These are phyloP conservation scores for Aspergillus cristatus DNA, from an alignment of 495 filamentous ascomycete species.

Conservation along the genomic window DNA sequence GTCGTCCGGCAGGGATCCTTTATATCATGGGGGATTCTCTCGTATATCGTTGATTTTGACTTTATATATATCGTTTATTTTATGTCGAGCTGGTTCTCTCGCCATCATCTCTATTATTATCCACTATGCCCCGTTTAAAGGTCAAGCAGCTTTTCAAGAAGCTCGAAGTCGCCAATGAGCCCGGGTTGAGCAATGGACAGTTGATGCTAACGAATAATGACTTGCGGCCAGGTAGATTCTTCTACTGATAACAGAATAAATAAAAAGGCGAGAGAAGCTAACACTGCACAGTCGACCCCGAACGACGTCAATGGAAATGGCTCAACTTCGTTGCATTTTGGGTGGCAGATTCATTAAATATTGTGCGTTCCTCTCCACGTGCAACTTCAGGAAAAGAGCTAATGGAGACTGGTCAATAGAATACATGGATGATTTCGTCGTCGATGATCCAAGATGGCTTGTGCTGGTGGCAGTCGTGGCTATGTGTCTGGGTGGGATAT, in stretches of 20 bases:
- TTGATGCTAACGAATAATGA: constrained; percentile 89
- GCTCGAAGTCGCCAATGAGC: constrained; percentile 63
- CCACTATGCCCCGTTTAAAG: constrained; percentile 21
- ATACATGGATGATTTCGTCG: constrained; percentile 96
- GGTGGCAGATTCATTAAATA: constrained; percentile 93
- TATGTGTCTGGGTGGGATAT: constrained; percentile 82
- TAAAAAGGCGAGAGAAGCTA: constrained; percentile 3
- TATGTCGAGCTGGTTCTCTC: too few species aligned
- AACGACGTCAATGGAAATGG: constrained; percentile 75
- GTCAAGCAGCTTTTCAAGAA: constrained; percentile 35
- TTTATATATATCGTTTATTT: too few species aligned
- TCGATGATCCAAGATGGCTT: constrained; percentile 70
- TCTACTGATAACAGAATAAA: too few species aligned
- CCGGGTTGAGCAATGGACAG: constrained; percentile 72
- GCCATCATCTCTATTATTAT: neutral
- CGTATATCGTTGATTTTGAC: too few species aligned
- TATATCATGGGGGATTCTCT: too few species aligned
- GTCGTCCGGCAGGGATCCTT: too few species aligned
- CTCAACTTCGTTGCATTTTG: constrained; percentile 89
- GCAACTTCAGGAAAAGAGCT: constrained; percentile 3
- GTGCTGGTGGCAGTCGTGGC: constrained; percentile 94
- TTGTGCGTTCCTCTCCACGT: constrained; percentile 37
- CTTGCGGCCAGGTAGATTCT: constrained; percentile 61
- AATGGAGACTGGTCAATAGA: constrained; percentile 30
- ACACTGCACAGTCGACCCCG: constrained; percentile 57